A percentile compares a stretch with the other conserved stretches of the same genome.
phyloP scores from a whole-genome alignment of 2,329 filamentous ascomycete species.

The Tolypocladium cylindrosporum region DNA sequence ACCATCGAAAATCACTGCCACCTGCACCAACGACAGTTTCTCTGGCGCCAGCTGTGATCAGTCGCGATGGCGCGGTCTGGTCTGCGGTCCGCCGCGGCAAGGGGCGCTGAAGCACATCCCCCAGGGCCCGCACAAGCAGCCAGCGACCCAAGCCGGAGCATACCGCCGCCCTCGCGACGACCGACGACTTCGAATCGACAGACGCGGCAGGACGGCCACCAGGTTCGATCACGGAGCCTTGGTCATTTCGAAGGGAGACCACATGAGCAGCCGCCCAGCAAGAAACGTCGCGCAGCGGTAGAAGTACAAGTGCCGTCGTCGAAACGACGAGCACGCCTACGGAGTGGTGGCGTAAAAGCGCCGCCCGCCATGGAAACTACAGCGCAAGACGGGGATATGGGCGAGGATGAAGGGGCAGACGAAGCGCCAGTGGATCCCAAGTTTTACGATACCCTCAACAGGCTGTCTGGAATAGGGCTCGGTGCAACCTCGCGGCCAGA shows the following conservation, averaged over 20 bases:
- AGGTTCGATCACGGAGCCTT: background rate
- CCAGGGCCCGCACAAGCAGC: background rate
- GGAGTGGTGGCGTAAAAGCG: background rate
- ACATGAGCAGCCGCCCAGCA: background rate
- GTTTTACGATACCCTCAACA: no score
- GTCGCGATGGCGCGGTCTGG: background rate
- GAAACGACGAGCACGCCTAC: background rate
- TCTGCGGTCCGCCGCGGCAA: background rate
- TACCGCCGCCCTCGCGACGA: background rate
- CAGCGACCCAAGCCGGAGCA: background rate
- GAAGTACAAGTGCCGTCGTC: background rate
- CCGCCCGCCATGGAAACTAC: background rate
- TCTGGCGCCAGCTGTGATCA: background rate
- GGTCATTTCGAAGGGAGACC: background rate
- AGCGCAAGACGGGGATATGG: background rate
- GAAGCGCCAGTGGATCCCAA: no score
- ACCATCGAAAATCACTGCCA: background rate
- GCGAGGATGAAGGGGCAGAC: no score
- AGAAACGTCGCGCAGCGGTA: background rate
- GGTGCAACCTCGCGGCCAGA: background rate
- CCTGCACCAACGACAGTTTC: no score
- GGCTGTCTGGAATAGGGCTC: background rate
- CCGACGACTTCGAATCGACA: background rate
- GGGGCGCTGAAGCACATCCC: background rate
- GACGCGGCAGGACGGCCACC: background rate